A percentile compares a stretch with the other conserved stretches of the same genome.
Evolutionary conservation across 2,329 filamentous ascomycete species (phyloP).

Genomic region (Verticillium isaacii): DNA sequence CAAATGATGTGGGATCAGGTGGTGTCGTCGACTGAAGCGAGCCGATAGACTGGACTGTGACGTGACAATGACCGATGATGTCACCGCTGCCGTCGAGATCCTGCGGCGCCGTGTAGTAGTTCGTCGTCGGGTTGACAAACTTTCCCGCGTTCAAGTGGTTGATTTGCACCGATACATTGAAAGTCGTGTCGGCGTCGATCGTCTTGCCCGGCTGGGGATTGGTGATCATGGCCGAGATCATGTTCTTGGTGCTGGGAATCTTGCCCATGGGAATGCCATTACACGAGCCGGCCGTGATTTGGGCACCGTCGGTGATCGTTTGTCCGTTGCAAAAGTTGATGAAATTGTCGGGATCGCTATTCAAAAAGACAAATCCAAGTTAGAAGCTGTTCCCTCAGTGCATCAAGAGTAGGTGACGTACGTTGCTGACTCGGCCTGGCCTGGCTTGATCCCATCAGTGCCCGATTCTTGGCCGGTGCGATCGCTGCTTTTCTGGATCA

Average conservation of each 20-base stretch:
- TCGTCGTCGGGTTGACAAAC: slow-evolving; percentile 48
- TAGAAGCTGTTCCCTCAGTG: slow-evolving; percentile 6
- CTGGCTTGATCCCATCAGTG: slow-evolving; percentile 18
- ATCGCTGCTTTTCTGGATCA: slow-evolving; percentile 36
- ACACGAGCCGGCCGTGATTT: slow-evolving; percentile 45
- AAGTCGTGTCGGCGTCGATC: slow-evolving; percentile 32
- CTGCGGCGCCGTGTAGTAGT: slow-evolving; percentile 53
- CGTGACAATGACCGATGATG: slow-evolving; percentile 41
- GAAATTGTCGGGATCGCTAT: slow-evolving; percentile 47
- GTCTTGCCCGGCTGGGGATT: slow-evolving; percentile 36
- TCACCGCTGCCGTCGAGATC: slow-evolving; percentile 33
- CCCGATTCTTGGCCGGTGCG: slow-evolving; percentile 31
- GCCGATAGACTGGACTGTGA: slow-evolving; percentile 45
- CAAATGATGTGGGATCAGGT: slow-evolving; percentile 35
- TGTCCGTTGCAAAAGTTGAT: slow-evolving; percentile 55
- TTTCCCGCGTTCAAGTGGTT: slow-evolving; percentile 44
- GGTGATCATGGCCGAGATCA: slow-evolving; percentile 50
- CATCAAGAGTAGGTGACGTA: slow-evolving; percentile 17
- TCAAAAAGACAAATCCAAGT: neutral
- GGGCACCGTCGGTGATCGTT: slow-evolving; percentile 49
- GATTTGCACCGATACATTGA: slow-evolving; percentile 43
- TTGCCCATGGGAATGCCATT: slow-evolving; percentile 56
- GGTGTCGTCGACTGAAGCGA: slow-evolving; percentile 29
- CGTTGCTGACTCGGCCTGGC: slow-evolving; percentile 38
- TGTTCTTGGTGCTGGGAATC: slow-evolving; percentile 43